Percentiles rank a stretch among this genome's conserved stretches.
Evolutionary conservation across 257 asterid species (phyloP).

Genomic region (Osmanthus fragrans): DNA sequence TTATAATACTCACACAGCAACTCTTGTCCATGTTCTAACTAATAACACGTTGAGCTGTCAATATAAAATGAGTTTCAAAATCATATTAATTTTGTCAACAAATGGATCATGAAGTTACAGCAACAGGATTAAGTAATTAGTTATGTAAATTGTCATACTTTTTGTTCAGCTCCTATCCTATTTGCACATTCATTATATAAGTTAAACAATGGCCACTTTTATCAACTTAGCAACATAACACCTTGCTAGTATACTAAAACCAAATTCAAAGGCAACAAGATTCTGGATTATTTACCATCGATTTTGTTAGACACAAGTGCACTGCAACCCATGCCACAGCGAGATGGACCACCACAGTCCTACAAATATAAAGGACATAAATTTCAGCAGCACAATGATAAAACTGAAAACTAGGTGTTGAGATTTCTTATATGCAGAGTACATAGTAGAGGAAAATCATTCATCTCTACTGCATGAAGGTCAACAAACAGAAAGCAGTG

Average conservation of each 20-base stretch:
- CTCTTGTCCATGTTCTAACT: neutral
- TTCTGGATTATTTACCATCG: constrained; percentile 51
- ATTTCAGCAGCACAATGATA: constrained; percentile 16
- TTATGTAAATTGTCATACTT: neutral
- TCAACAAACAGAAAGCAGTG: constrained; percentile 1
- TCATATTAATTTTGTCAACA: neutral
- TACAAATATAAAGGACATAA: constrained; percentile 33
- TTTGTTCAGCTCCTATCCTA: neutral
- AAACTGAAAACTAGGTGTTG: neutral
- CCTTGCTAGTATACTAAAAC: neutral
- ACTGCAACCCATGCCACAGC: constrained; percentile 95
- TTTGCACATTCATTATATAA: neutral
- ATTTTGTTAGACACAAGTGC: constrained; percentile 66
- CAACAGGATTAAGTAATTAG: neutral
- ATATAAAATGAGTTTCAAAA: neutral
- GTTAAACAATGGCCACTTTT: neutral
- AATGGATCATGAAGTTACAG: neutral
- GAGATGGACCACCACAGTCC: constrained; percentile 92
- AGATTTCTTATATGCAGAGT: neutral
- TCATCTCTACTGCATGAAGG: neutral
- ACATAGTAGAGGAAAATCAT: neutral
- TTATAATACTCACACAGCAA: neutral
- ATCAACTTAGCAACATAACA: neutral
- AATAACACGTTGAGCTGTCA: neutral
- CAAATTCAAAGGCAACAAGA: constrained; percentile 9